Percentiles rank a stretch among this genome's conserved stretches.
These are phyloP conservation scores for Fusarium veterinarium DNA, from an alignment of 2,329 filamentous ascomycete species.

Conservation along the genomic window DNA sequence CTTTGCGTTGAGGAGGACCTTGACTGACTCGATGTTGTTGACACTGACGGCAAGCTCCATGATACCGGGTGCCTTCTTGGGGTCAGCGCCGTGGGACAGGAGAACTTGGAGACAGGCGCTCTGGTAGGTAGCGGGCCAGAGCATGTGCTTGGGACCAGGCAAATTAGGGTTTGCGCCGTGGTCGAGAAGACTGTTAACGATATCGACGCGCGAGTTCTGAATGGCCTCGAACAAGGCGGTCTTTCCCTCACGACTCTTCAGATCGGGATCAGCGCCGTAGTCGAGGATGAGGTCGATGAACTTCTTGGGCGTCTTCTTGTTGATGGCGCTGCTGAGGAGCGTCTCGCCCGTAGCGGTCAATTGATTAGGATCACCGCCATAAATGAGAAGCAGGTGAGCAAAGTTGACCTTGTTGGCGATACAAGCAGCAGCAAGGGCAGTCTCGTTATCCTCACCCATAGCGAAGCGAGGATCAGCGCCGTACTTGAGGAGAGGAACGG, in stretches of 20 bases:
- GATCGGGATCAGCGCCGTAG: slow-evolving; percentile 69
- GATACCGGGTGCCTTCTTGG: slow-evolving; percentile 69
- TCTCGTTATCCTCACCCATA: slow-evolving; percentile 62
- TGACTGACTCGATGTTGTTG: slow-evolving; percentile 72
- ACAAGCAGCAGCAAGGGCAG: slow-evolving; percentile 64
- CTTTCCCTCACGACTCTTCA: slow-evolving; percentile 70
- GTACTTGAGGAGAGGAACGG: slow-evolving; percentile 71
- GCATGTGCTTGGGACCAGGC: slow-evolving; percentile 75
- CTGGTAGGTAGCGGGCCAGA: slow-evolving; percentile 73
- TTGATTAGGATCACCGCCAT: slow-evolving; percentile 68
- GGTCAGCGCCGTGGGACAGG: slow-evolving; percentile 68
- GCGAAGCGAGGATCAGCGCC: slow-evolving; percentile 68
- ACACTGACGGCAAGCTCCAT: slow-evolving; percentile 73
- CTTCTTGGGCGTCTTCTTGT: slow-evolving; percentile 64
- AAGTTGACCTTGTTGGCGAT: slow-evolving; percentile 66
- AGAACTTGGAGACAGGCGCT: slow-evolving; percentile 68
- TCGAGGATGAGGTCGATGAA: slow-evolving; percentile 70
- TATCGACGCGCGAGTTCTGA: slow-evolving; percentile 64
- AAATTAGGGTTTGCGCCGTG: slow-evolving; percentile 75
- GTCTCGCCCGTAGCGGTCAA: slow-evolving; percentile 69
- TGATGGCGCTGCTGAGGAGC: slow-evolving; percentile 69
- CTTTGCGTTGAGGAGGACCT: slow-evolving; percentile 66
- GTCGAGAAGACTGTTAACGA: slow-evolving; percentile 62
- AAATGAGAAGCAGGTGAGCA: slow-evolving; percentile 68
- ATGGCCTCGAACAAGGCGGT: slow-evolving; percentile 74